Conservation (phyloP, 2,329 filamentous ascomycete genomes). For the Tolypocladium capitatum region DNA sequence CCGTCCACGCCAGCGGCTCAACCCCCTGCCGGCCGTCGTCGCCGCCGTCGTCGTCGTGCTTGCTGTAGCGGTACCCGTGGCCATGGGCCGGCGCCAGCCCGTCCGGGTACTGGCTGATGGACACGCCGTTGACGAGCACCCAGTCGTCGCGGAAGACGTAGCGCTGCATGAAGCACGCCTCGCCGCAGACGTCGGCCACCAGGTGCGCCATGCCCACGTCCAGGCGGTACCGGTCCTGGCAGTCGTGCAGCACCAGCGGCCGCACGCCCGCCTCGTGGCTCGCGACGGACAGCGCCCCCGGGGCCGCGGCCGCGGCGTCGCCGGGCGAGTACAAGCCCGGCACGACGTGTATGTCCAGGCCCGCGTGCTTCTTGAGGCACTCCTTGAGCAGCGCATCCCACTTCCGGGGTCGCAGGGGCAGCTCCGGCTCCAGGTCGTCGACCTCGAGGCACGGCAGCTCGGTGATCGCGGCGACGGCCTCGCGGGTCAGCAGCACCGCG, state of each 20-base stretch:
- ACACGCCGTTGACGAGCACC: conserved; percentile 33
- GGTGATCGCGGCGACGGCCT: conserved; percentile 19
- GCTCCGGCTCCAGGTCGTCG: conserved; percentile 4
- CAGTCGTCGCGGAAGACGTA: conserved; percentile 32
- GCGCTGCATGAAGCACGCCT: conserved; percentile 32
- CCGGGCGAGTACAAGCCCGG: conserved; percentile 28
- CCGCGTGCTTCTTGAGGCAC: conserved; percentile 22
- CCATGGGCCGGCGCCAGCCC: conserved; percentile 12
- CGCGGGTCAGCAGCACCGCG: conserved; percentile 26
- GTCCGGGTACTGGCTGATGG: conserved; percentile 28
- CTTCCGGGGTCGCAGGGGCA: conserved; percentile 10
- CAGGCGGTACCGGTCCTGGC: conserved; percentile 23
- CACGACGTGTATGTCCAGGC: conserved; percentile 25
- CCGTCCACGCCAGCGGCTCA: conserved; percentile 23
- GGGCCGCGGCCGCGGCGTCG: conserved; percentile 12
- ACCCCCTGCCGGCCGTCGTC: no score
- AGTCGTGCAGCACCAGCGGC: conserved; percentile 28
- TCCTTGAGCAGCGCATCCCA: conserved; percentile 30
- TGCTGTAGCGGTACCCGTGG: not conserved
- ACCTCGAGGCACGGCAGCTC: conserved; percentile 23
- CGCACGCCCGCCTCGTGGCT: conserved; percentile 26
- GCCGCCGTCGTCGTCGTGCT: not conserved
- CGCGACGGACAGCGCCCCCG: no score
- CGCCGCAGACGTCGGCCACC: conserved; percentile 28
- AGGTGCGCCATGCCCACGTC: conserved; percentile 27